A percentile compares a stretch with the other conserved stretches of the same genome.
These are phyloP conservation scores for Suhomyces choctaworum DNA, from an alignment of 1,139 yeast species.

Conservation along the genomic window DNA sequence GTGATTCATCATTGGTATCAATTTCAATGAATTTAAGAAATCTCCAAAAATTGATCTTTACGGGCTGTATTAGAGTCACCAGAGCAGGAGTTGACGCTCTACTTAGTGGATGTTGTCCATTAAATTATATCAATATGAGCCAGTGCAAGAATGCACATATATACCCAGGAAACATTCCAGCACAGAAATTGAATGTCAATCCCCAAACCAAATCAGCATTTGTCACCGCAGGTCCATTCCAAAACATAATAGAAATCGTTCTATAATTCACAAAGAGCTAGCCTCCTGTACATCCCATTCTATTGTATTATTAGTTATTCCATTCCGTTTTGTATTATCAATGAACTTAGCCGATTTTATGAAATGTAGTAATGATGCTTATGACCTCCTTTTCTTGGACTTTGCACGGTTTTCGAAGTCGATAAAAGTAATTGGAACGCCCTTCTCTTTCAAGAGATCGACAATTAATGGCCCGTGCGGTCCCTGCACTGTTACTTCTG, in stretches of 20 bases:
- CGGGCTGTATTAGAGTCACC: slow-evolving; percentile 75
- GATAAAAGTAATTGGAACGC: slow-evolving; percentile 65
- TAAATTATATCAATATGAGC: slow-evolving; percentile 57
- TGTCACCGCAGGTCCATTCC: slow-evolving; percentile 56
- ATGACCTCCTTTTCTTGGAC: slow-evolving; percentile 46
- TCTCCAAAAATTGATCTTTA: slow-evolving; percentile 51
- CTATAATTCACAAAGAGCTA: slow-evolving; percentile 22
- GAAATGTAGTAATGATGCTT: not conserved
- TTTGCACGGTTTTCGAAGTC: slow-evolving; percentile 64
- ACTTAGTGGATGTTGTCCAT: slow-evolving; percentile 54
- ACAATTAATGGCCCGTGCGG: slow-evolving; percentile 70
- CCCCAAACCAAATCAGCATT: slow-evolving; percentile 57
- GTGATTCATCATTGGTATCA: slow-evolving; percentile 65
- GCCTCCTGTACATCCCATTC: not conserved
- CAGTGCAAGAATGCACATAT: slow-evolving; percentile 66
- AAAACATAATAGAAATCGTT: slow-evolving; percentile 57
- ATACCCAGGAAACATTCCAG: slow-evolving; percentile 59
- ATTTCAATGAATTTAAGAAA: slow-evolving; percentile 56
- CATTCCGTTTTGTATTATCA: slow-evolving; percentile 3
- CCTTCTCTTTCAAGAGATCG: slow-evolving; percentile 60
- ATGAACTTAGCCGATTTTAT: not conserved
- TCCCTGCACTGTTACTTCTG: slow-evolving; percentile 86
- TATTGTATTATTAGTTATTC: slow-evolving; percentile 1
- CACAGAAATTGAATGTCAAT: slow-evolving; percentile 52
- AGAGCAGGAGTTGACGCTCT: slow-evolving; percentile 72